Percentiles rank a stretch among this genome's conserved stretches.
These are phyloP conservation scores for Saccharomycopsis capsularis DNA, from an alignment of 805 yeast genomes.

Conservation along the genomic window DNA sequence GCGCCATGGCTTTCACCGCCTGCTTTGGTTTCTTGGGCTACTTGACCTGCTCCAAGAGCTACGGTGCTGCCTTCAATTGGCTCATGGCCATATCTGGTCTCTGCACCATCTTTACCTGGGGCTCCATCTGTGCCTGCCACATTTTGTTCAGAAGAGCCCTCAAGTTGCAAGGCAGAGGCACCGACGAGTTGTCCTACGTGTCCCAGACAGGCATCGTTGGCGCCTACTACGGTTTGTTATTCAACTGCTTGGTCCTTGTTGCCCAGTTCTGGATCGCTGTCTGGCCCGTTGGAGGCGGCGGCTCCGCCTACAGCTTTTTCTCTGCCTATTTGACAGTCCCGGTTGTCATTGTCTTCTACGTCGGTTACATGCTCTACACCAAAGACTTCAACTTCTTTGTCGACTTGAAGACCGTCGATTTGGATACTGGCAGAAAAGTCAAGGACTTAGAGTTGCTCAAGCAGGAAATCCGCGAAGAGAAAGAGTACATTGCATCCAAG, in stretches of 20 bases:
- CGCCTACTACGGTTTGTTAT: slow-evolving; percentile 42
- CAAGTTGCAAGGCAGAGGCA: slow-evolving; percentile 44
- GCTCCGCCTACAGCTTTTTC: slow-evolving; percentile 42
- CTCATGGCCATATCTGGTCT: slow-evolving; percentile 54
- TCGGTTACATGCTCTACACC: slow-evolving; percentile 44
- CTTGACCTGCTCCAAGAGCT: slow-evolving; percentile 55
- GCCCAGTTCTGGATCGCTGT: slow-evolving; percentile 65
- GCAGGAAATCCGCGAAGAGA: slow-evolving; percentile 47
- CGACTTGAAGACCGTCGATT: slow-evolving; percentile 44
- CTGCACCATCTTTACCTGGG: slow-evolving; percentile 58
- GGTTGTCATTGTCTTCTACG: slow-evolving; percentile 39
- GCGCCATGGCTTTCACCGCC: slow-evolving; percentile 47
- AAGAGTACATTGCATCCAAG: slow-evolving; percentile 32
- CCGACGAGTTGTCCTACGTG: slow-evolving; percentile 44
- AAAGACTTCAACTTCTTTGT: slow-evolving; percentile 36
- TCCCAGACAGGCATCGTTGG: slow-evolving; percentile 49
- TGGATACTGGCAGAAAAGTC: slow-evolving; percentile 56
- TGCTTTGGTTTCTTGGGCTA: slow-evolving; percentile 55
- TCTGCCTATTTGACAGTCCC: slow-evolving; percentile 44
- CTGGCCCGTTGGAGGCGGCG: slow-evolving; percentile 40
- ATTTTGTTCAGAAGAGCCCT: slow-evolving; percentile 54
- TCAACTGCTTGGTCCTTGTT: slow-evolving; percentile 44
- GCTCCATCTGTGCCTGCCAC: slow-evolving; percentile 48
- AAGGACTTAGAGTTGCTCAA: slow-evolving; percentile 44
- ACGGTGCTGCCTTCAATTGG: slow-evolving; percentile 61